These are phyloP conservation scores for Suillus plorans DNA, from an alignment of 768 basidiomycete species.

Conservation along the genomic window DNA sequence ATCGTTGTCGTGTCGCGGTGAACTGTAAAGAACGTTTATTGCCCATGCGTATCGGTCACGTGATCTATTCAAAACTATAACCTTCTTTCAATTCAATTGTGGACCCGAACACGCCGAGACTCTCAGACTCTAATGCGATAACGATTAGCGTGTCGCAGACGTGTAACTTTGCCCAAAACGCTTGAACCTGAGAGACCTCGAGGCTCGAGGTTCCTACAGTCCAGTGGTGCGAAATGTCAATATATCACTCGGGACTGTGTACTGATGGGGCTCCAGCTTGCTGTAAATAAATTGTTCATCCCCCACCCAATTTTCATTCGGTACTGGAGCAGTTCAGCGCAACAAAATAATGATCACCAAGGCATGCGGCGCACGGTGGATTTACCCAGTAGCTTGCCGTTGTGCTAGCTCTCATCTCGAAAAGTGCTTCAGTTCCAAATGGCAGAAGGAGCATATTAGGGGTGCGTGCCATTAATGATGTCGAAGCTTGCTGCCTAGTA, in stretches of 20 bases:
- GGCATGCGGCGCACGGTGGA: too few species aligned
- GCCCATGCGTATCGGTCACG: background rate
- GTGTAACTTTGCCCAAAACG: background rate
- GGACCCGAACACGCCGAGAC: background rate
- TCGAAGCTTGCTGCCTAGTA: too few species aligned
- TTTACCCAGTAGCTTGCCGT: constrained; percentile 40
- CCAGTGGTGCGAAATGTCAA: background rate
- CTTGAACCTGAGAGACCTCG: background rate
- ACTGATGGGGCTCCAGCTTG: too few species aligned
- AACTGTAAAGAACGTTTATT: background rate
- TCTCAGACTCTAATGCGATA: background rate
- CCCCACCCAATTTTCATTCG: too few species aligned
- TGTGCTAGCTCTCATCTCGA: constrained; percentile 46
- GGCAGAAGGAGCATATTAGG: constrained; percentile 43
- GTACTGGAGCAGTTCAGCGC: too few species aligned
- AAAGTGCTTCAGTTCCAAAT: constrained; percentile 56
- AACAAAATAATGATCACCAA: too few species aligned
- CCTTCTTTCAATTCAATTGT: background rate
- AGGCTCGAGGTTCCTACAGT: background rate
- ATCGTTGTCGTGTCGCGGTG: background rate
- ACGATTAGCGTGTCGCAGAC: background rate
- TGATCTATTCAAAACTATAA: background rate
- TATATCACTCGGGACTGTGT: too few species aligned
- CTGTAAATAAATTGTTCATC: too few species aligned
- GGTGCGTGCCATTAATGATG: background rate